Conservation (phyloP, 2,329 filamentous ascomycete species). For the Aspergillus terreus region DNA sequence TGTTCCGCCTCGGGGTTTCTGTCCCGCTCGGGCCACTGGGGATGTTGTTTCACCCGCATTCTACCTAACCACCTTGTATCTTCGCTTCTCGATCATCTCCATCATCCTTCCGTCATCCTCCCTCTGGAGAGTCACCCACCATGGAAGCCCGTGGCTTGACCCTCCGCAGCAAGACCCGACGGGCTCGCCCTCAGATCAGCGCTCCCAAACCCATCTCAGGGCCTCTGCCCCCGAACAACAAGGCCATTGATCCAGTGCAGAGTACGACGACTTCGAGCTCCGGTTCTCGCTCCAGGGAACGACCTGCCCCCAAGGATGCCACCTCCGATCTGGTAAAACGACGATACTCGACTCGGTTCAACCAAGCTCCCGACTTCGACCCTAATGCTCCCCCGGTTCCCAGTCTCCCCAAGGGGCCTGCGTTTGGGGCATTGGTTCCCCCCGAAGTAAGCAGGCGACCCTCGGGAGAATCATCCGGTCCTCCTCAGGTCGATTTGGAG, state of each 20-base stretch:
- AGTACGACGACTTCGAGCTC: conserved; percentile 25
- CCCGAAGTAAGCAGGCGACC: conserved; percentile 44
- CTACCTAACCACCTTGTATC: conserved; percentile 4
- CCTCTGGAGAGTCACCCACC: conserved; percentile 15
- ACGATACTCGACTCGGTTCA: conserved; percentile 90
- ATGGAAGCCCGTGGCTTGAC: conserved; percentile 58
- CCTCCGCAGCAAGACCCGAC: conserved; percentile 58
- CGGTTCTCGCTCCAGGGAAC: conserved; percentile 36
- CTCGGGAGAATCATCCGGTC: conserved; percentile 54
- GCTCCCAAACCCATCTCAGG: conserved; percentile 54
- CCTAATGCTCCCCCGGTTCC: conserved; percentile 69
- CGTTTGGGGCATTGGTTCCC: conserved; percentile 51
- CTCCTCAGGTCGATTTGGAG: conserved; percentile 69
- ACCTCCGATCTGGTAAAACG: conserved; percentile 86
- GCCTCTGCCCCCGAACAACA: conserved; percentile 34
- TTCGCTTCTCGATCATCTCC: conserved; percentile 3
- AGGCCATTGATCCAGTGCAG: conserved; percentile 30
- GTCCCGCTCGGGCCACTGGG: conserved; percentile 20
- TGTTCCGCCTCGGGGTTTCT: conserved; percentile 36
- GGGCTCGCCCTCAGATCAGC: conserved; percentile 55
- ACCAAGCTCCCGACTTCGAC: conserved; percentile 67
- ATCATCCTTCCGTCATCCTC: neutral
- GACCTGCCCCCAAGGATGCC: conserved; percentile 46
- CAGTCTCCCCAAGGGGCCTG: conserved; percentile 56
- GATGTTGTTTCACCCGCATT: conserved; percentile 5